These are phyloP conservation scores for Monilinia aucupariae DNA, from an alignment of 2,329 filamentous ascomycete genomes.

Conservation along the genomic window DNA sequence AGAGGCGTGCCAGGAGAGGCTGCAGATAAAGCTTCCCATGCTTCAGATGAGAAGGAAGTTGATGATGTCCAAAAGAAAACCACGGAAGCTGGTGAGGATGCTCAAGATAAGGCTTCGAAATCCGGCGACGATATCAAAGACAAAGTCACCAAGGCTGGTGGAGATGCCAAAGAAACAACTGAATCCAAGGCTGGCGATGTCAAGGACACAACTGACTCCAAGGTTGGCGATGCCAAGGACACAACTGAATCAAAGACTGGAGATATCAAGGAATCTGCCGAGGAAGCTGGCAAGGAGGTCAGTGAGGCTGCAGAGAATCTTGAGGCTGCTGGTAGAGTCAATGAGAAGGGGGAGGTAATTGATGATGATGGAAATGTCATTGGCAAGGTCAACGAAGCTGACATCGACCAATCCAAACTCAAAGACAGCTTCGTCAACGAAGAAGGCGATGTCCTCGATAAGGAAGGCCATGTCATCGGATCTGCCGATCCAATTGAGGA, in stretches of 20 bases:
- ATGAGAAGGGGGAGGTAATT: slow-evolving; percentile 49
- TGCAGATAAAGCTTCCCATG: neutral
- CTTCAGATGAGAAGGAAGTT: neutral
- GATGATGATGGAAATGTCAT: slow-evolving; percentile 49
- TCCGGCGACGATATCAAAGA: neutral
- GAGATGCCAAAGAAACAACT: neutral
- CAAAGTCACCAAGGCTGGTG: neutral
- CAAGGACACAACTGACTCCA: neutral
- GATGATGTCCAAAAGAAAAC: neutral
- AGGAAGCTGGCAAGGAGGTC: neutral
- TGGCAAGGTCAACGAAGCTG: slow-evolving; percentile 53
- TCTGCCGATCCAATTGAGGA: slow-evolving; percentile 18
- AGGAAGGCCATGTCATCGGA: slow-evolving; percentile 46
- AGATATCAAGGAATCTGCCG: neutral
- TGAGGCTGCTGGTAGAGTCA: slow-evolving; percentile 30
- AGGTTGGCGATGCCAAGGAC: neutral
- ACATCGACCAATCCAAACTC: slow-evolving; percentile 52
- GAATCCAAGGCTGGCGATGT: neutral
- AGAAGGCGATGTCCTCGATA: slow-evolving; percentile 51
- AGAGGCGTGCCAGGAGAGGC: neutral
- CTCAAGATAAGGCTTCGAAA: neutral
- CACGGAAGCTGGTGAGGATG: neutral
- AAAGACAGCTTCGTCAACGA: slow-evolving; percentile 22
- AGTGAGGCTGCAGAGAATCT: neutral
- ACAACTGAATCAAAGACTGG: neutral